phyloP scores from a whole-genome alignment of 768 basidiomycete genomes.

The Goffeauzyma gilvescens region DNA sequence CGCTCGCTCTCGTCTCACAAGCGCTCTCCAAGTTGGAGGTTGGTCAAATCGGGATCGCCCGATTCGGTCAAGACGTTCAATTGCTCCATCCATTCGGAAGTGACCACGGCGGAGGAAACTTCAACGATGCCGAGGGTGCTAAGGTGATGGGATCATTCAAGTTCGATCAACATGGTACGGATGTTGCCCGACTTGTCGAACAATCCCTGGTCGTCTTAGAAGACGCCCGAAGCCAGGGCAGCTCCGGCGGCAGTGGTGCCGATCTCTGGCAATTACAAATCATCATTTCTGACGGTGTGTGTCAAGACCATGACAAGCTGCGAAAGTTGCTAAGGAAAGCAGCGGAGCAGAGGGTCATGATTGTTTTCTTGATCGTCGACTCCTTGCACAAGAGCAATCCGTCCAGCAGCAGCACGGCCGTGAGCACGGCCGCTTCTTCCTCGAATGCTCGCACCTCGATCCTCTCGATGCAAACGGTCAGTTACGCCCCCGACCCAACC shows the following conservation, averaged over 20 bases:
- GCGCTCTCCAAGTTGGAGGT: constrained; percentile 80
- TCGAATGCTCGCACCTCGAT: constrained; percentile 50
- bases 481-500: constrained; percentile 50
- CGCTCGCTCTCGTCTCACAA: constrained; percentile 74
- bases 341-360: constrained; percentile 73
- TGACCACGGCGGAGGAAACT: constrained; percentile 40
- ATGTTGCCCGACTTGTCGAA: constrained; percentile 65
- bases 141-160: constrained; percentile 65
- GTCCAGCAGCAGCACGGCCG: constrained; percentile 13
- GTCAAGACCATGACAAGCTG: constrained; percentile 78
- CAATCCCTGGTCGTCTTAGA: constrained; percentile 55
- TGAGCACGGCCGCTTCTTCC: constrained; percentile 6
- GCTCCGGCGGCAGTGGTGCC: constrained; percentile 41
- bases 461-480: constrained; percentile 75
- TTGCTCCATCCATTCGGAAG: constrained; percentile 57
- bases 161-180: constrained; percentile 75
- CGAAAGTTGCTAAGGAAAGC: constrained; percentile 63
- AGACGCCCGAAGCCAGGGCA: constrained; percentile 53
- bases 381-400: constrained; percentile 42
- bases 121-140: constrained; percentile 59
- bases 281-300: constrained; percentile 98
- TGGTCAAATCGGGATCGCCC: constrained; percentile 79
- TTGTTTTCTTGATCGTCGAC: constrained; percentile 90
- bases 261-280: constrained; percentile 96
- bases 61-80: constrained; percentile 74